Conservation (phyloP, 208 protist species). For the Trypanosoma conorhini region DNA sequence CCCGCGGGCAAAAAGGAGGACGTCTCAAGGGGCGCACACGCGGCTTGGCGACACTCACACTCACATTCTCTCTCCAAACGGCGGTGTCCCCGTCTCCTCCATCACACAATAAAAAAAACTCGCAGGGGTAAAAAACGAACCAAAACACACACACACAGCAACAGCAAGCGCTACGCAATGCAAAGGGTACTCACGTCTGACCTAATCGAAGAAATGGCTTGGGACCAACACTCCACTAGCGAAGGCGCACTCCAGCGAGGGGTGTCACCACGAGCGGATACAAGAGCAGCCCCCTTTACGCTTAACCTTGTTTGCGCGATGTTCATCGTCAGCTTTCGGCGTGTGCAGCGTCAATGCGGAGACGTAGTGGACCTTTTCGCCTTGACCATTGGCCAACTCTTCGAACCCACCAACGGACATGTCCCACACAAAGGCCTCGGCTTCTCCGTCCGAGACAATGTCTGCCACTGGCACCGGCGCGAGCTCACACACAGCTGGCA, state of each 20-base stretch:
- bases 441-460: conserved; percentile 43
- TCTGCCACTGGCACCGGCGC: conserved; percentile 34
- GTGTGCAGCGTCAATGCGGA: conserved; percentile 39
- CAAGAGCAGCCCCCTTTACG: not conserved
- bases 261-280: not conserved
- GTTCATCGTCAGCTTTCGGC: conserved; percentile 1
- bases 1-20: no score
- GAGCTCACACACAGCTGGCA: conserved; percentile 25
- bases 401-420: conserved; percentile 33
- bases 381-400: conserved; percentile 14
- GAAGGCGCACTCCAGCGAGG: not conserved
- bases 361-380: conserved; percentile 48
- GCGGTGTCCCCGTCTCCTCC: not conserved
- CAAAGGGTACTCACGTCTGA: not conserved
- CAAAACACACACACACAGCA: not conserved
- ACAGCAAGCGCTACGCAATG: not conserved
- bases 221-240: not conserved
- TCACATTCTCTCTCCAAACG: no score
- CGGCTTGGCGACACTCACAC: no score
- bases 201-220: not conserved
- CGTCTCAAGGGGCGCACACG: no score
- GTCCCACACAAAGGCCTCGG: conserved; percentile 40
- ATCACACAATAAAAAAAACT: conserved; percentile 13
- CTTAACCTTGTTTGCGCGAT: conserved; percentile 3
- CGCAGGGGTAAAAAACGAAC: conserved; percentile 11